phyloP scores from a whole-genome alignment of 768 basidiomycete genomes.

The Phanerodontia chrysosporium region DNA sequence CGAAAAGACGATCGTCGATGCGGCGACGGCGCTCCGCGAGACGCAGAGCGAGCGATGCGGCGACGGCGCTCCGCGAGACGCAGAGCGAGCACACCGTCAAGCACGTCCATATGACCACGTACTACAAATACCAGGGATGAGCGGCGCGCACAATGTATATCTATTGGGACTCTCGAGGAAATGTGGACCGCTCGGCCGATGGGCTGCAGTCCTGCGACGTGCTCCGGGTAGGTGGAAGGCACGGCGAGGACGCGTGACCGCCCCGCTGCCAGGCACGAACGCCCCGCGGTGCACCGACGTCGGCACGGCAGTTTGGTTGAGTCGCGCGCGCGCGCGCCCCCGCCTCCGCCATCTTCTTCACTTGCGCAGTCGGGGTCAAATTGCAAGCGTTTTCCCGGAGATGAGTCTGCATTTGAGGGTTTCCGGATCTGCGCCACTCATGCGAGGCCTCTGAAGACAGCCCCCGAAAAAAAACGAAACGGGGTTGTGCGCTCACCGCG shows the following conservation, averaged over 20 bases:
- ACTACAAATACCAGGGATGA: neutral
- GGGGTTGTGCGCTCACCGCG: no score
- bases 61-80: neutral
- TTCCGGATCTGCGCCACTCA: neutral
- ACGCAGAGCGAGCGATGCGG: neutral
- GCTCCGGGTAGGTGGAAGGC: no score
- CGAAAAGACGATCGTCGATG: neutral
- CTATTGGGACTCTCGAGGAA: neutral
- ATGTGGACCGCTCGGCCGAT: no score
- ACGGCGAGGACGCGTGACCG: neutral
- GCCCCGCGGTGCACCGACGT: neutral
- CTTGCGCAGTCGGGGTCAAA: neutral
- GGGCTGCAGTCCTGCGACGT: no score
- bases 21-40: neutral
- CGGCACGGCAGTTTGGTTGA: neutral
- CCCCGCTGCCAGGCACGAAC: neutral
- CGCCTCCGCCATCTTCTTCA: neutral
- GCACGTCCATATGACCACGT: neutral
- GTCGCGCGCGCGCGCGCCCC: neutral
- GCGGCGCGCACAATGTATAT: neutral
- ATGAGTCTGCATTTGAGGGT: neutral
- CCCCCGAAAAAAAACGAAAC: neutral
- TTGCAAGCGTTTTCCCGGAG: neutral
- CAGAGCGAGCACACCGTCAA: neutral
- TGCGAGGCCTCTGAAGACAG: neutral